These are phyloP conservation scores for Artemisia argyi DNA, from an alignment of 129 eudicot species.

Conservation along the genomic window DNA sequence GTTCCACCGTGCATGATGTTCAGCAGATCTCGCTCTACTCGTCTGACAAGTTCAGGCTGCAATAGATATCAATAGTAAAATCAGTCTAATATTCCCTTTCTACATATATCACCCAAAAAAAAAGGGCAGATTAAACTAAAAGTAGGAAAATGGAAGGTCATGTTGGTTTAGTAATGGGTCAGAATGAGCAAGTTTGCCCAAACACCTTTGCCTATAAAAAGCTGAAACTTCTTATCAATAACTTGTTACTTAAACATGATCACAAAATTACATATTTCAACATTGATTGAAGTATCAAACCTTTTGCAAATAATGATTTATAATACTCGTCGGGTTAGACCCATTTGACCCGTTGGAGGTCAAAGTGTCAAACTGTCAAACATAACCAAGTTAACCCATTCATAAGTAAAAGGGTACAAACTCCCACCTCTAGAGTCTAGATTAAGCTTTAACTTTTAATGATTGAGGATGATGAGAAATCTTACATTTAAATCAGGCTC, in stretches of 20 bases:
- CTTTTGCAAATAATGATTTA: too few species aligned
- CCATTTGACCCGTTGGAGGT: too few species aligned
- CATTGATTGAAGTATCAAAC: too few species aligned
- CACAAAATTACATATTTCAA: too few species aligned
- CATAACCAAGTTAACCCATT: too few species aligned
- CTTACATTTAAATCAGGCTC: slow-evolving; percentile 87
- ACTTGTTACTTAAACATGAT: neutral
- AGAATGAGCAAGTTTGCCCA: neutral
- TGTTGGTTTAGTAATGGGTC: neutral
- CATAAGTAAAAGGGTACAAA: neutral
- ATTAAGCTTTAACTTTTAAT: neutral
- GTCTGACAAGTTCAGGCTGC: slow-evolving; percentile 94
- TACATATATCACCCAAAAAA: neutral
- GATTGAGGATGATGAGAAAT: neutral
- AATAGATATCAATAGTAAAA: slow-evolving; percentile 14
- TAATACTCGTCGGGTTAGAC: too few species aligned
- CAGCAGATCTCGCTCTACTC: slow-evolving; percentile 80
- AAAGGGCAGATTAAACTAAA: neutral
- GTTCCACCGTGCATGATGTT: slow-evolving; percentile 90
- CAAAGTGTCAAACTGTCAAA: too few species aligned
- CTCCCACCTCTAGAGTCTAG: neutral
- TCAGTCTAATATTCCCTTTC: slow-evolving; percentile 2
- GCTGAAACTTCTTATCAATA: neutral
- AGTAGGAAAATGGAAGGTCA: neutral
- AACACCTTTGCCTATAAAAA: neutral